Percentiles rank a stretch among this genome's conserved stretches.
phyloP scores from a whole-genome alignment of 306 rosid species.

The Malus sylvestris region DNA sequence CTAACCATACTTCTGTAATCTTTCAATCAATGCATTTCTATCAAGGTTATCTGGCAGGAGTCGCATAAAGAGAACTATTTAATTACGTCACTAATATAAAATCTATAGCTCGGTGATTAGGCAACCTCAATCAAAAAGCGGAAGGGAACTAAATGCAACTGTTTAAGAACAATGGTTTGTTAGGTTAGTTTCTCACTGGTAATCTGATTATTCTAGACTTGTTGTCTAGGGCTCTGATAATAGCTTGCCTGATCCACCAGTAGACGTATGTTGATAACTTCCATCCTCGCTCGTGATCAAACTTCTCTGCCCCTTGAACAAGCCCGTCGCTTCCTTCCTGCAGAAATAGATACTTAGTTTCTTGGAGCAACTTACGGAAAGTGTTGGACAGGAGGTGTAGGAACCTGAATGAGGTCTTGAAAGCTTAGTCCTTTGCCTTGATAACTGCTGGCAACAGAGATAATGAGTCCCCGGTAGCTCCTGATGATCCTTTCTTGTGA shows the following conservation, averaged over 20 bases:
- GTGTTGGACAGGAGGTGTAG: slow-evolving; percentile 7
- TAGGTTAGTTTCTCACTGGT: slow-evolving; percentile 53
- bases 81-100: background rate
- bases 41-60: slow-evolving; percentile 16
- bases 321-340: slow-evolving; percentile 92
- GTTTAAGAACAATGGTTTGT: background rate
- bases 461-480: slow-evolving; percentile 50
- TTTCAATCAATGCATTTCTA: slow-evolving; percentile 12
- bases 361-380: background rate
- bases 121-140: background rate
- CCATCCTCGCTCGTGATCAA: slow-evolving; percentile 60
- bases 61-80: background rate
- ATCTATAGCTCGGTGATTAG: background rate
- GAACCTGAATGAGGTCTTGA: slow-evolving; percentile 84
- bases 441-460: slow-evolving; percentile 57
- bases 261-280: slow-evolving; percentile 78
- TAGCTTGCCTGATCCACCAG: slow-evolving; percentile 90
- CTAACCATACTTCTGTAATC: slow-evolving; percentile 64
- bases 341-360: slow-evolving; percentile 8
- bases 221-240: slow-evolving; percentile 57
- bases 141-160: background rate
- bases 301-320: slow-evolving; percentile 65
- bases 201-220: slow-evolving; percentile 65
- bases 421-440: slow-evolving; percentile 72
- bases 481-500: slow-evolving; percentile 48